Evolutionary conservation across 352 stramenopile genomes (phyloP).

Genomic region (Ochromonadaceae sp.): DNA sequence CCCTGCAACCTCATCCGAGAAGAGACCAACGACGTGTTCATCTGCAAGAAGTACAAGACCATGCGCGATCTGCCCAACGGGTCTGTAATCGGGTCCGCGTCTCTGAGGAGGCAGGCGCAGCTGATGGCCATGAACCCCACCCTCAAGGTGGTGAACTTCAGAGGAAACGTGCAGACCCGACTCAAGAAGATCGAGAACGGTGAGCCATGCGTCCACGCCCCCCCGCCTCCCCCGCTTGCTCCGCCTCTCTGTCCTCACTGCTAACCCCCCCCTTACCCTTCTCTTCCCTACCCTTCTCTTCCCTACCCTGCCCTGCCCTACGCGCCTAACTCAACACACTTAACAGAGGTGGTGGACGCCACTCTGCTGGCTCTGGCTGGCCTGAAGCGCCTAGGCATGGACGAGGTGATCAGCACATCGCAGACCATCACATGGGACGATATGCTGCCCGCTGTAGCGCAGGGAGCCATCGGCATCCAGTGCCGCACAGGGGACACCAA

Average conservation of each 20-base stretch:
- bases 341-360: constrained; percentile 34
- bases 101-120: constrained; percentile 59
- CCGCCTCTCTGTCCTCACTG: no score
- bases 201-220: neutral
- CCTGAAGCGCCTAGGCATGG: constrained; percentile 70
- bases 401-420: constrained; percentile 43
- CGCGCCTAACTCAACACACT: no score
- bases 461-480: constrained; percentile 73
- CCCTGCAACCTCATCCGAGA: constrained; percentile 60
- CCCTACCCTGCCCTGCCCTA: no score
- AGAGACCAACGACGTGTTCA: constrained; percentile 73
- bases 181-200: constrained; percentile 57
- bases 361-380: constrained; percentile 66
- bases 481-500: constrained; percentile 56
- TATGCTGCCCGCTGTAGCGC: constrained; percentile 69
- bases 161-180: constrained; percentile 69
- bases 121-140: constrained; percentile 60
- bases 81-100: constrained; percentile 65
- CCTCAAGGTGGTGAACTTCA: constrained; percentile 71
- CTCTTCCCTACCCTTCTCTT: no score
- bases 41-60: constrained; percentile 47
- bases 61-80: constrained; percentile 50
- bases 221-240: no score
- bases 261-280: no score
- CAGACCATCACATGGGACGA: constrained; percentile 18